Conservation (phyloP, 2,329 filamentous ascomycete species). For the Diplocarpon mali region DNA sequence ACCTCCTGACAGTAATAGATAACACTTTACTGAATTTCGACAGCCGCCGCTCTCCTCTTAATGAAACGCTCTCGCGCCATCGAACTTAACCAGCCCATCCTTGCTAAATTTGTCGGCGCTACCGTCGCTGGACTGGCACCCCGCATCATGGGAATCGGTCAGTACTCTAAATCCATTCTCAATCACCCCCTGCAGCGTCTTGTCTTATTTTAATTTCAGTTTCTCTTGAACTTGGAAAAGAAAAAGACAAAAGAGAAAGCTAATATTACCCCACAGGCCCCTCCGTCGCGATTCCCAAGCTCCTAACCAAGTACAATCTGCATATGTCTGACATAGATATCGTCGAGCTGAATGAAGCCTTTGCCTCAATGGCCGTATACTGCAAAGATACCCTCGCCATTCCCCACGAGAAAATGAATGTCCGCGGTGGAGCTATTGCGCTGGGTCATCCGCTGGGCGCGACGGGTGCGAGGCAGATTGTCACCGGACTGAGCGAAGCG, state of each 20-base stretch:
- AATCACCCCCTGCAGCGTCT: conserved; percentile 29
- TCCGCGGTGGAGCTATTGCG: conserved; percentile 71
- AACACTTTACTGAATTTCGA: conserved; percentile 2
- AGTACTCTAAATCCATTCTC: no score
- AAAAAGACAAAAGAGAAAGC: no score
- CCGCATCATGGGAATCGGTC: conserved; percentile 93
- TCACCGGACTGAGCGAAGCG: conserved; percentile 79
- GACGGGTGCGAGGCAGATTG: conserved; percentile 71
- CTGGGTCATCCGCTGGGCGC: conserved; percentile 73
- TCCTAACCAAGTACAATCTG: conserved; percentile 69
- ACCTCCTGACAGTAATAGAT: background rate
- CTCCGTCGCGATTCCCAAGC: conserved; percentile 65
- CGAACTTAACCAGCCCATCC: conserved; percentile 77
- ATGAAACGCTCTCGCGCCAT: conserved; percentile 92
- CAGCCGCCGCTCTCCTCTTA: conserved; percentile 73
- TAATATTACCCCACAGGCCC: background rate
- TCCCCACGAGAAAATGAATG: conserved; percentile 68
- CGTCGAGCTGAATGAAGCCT: conserved; percentile 93
- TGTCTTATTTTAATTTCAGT: no score
- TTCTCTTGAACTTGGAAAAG: no score
- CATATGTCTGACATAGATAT: conserved; percentile 76
- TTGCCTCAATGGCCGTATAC: conserved; percentile 96
- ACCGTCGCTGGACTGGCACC: conserved; percentile 85
- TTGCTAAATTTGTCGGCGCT: conserved; percentile 89
- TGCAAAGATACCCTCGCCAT: conserved; percentile 64